These are phyloP conservation scores for Trametes meyenii DNA, from an alignment of 768 basidiomycete genomes.

Conservation along the genomic window DNA sequence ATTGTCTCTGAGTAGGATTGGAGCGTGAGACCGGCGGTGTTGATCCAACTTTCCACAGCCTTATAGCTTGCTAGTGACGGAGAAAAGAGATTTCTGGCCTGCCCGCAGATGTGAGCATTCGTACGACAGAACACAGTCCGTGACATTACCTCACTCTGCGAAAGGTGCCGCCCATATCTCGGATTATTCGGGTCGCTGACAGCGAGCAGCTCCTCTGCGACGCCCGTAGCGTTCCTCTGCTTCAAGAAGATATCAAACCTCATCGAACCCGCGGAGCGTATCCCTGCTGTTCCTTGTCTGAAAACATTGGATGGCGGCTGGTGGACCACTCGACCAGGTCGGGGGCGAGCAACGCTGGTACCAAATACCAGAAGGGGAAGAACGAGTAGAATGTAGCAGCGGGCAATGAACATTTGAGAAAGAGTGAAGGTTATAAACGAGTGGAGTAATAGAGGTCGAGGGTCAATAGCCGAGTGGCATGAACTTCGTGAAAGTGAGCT, in stretches of 20 bases:
- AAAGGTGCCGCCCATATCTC: constrained; percentile 23
- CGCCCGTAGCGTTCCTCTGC: constrained; percentile 37
- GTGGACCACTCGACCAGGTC: constrained; percentile 6
- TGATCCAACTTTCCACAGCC: constrained; percentile 33
- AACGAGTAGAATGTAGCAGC: constrained; percentile 8
- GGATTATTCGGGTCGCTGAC: constrained; percentile 43
- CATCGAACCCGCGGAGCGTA: neutral
- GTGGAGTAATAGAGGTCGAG: no score
- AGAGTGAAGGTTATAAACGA: no score
- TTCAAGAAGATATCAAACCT: constrained; percentile 34
- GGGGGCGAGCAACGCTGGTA: constrained; percentile 17
- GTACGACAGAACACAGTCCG: neutral
- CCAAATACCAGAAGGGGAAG: constrained; percentile 17
- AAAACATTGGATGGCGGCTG: neutral
- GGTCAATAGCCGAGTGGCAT: no score
- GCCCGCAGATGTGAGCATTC: neutral
- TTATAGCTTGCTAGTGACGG: constrained; percentile 30
- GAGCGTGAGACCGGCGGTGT: constrained; percentile 30
- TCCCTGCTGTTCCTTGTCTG: neutral
- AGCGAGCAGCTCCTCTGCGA: constrained; percentile 37
- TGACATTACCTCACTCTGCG: constrained; percentile 11
- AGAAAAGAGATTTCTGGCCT: constrained; percentile 31
- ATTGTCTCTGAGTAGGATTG: constrained; percentile 28
- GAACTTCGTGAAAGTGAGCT: no score
- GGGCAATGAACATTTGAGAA: no score